These are phyloP conservation scores for Podospora sp. DNA, from an alignment of 495 filamentous ascomycete genomes.

Conservation along the genomic window DNA sequence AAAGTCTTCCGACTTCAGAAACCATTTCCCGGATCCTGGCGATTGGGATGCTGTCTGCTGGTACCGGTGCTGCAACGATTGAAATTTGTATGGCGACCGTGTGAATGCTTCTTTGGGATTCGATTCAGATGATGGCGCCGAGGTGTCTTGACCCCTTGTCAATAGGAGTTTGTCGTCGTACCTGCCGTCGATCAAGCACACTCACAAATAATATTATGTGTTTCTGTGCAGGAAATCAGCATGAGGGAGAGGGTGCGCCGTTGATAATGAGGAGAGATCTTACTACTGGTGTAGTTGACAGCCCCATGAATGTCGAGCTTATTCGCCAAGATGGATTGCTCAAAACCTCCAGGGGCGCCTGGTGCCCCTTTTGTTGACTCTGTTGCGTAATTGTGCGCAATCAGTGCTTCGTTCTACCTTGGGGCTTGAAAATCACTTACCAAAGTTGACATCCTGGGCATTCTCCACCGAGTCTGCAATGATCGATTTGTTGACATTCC, in stretches of 20 bases:
- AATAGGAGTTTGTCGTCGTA: too few species aligned
- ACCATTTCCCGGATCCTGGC: background rate
- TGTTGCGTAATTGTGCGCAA: too few species aligned
- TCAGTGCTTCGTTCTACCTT: background rate
- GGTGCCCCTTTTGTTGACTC: background rate
- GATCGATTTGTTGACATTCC: background rate
- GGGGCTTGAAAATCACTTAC: background rate
- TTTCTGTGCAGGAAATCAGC: too few species aligned
- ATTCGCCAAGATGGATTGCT: background rate
- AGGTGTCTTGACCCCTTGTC: background rate
- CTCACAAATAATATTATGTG: slow-evolving; percentile 1
- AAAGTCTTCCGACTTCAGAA: background rate
- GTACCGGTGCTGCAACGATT: background rate
- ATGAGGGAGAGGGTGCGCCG: too few species aligned
- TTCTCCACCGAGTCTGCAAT: background rate
- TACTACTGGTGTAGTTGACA: background rate
- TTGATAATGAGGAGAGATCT: background rate
- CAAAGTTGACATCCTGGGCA: background rate
- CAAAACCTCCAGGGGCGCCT: background rate
- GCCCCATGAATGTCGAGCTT: background rate
- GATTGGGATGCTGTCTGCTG: background rate
- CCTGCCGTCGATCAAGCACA: background rate
- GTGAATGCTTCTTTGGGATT: background rate
- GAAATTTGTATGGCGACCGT: background rate
- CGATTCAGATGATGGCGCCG: background rate